phyloP scores from a whole-genome alignment of 1,139 yeast species.

The Kodamaea suecica region DNA sequence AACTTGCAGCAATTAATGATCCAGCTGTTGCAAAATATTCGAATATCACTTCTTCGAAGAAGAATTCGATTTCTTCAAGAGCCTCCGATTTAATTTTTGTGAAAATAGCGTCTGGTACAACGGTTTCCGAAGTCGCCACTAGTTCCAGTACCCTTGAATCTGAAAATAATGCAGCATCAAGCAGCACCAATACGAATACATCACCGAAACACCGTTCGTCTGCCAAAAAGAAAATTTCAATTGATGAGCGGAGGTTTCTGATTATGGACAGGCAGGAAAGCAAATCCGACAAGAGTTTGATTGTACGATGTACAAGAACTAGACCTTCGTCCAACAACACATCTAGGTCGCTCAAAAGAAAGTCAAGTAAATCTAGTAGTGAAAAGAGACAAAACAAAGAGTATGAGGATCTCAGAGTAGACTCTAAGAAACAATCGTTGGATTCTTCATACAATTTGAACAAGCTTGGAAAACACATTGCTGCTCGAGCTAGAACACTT shows the following conservation, averaged over 20 bases:
- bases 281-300: slow-evolving; percentile 4
- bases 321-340: not conserved
- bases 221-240: no score
- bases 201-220: no score
- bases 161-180: no score
- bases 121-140: no score
- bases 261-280: slow-evolving; percentile 4
- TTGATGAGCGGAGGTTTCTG: slow-evolving; percentile 4
- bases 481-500: slow-evolving; percentile 1
- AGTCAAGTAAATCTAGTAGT: not conserved
- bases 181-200: no score
- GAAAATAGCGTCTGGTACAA: no score
- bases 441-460: slow-evolving; percentile 7
- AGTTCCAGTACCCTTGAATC: no score
- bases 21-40: no score
- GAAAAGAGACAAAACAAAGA: not conserved
- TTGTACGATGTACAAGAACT: not conserved
- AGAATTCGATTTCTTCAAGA: no score
- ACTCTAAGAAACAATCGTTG: slow-evolving; percentile 6
- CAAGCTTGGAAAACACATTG: slow-evolving; percentile 3
- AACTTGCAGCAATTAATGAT: no score
- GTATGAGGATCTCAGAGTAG: not conserved
- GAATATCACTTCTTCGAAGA: no score
- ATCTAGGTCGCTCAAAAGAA: slow-evolving; percentile 3
- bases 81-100: no score